Base-by-base conservation (phyloP, 164 flowering plant genomes). In the Stephania yunnanensis region DNA sequence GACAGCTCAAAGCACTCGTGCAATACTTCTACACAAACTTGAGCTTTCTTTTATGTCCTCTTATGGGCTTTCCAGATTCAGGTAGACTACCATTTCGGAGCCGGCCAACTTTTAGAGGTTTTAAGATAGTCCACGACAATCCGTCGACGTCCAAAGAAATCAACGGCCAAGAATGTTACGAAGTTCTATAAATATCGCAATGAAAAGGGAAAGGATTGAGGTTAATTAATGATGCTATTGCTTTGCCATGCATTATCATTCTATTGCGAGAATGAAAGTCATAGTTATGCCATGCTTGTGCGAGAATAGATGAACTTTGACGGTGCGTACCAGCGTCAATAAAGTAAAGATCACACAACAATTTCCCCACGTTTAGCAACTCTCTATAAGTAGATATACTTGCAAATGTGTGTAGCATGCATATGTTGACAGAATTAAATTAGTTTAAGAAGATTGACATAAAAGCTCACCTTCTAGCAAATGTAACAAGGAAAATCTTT, bases 1-100 rank as follows among this genome's bases (percentile, higher is more conserved):
- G 44, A 90, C 80, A 72, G 90, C 74, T 86, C 87, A 77, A 96
- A 95, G 79, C 95, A 94, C 78, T 96, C 99, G 67, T 92, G 97
- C 88, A 96, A 86, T 68, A 94, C 88, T 58, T 69, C 76, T 31
- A 91, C 86, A 67, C 98, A 73, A 89, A 76, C 83, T 78, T 85
- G 25, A 95, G 95, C 82, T 90, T 92, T 86, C 88, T 81, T 73
- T 83, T 76, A 78, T 52, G 80, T 80, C 91, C 91, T 22, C 77
- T 44, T 46, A 79, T 45, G 17, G 75, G 69, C 67, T 87, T 52
- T 68, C 81, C 82, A 55, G 63, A 42, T 68, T 69, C 70, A 29
- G 25, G 15, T 11, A 3, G 13, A 52, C 79, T 78, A 69, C n/a
- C n/a, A n/a, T 73, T 55, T 42, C 75, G 69, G 72, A 5, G 10